Evolutionary conservation across 208 protist species (phyloP).

Genomic region (Leishmania turanica): DNA sequence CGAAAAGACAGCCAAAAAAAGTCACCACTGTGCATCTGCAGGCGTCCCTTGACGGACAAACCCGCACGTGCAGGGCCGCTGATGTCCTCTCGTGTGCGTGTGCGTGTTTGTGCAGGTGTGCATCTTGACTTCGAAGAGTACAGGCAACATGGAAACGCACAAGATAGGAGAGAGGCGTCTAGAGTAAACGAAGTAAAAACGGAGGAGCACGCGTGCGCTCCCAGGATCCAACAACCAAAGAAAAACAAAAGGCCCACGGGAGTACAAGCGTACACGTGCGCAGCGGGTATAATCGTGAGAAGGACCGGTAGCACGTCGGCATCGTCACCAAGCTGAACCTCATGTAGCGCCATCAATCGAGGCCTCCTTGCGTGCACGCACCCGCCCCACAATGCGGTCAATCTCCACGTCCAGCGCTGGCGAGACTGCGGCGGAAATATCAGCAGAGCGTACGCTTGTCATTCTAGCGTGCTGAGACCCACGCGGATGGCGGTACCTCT

Average conservation of each 20-base stretch:
- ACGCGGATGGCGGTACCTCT: neutral
- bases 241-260: no score
- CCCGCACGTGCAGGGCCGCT: no score
- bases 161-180: no score
- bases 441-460: neutral
- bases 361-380: conserved; percentile 1
- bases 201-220: no score
- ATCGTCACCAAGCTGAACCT: neutral
- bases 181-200: no score
- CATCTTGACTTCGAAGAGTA: neutral
- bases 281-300: neutral
- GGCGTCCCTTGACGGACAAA: neutral
- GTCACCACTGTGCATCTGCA: neutral
- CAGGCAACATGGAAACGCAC: no score
- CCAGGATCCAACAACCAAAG: no score
- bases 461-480: neutral
- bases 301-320: no score
- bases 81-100: no score
- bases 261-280: neutral
- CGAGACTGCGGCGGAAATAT: neutral
- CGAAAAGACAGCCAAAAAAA: neutral
- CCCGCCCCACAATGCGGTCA: conserved; percentile 9
- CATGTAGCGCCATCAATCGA: neutral
- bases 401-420: conserved; percentile 7
- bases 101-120: no score